Percentiles rank a stretch among this genome's conserved stretches.
Evolutionary conservation across 225 moss, liverwort and hornwort genomes (phyloP).

Genomic region (Sphagnum contortum): DNA sequence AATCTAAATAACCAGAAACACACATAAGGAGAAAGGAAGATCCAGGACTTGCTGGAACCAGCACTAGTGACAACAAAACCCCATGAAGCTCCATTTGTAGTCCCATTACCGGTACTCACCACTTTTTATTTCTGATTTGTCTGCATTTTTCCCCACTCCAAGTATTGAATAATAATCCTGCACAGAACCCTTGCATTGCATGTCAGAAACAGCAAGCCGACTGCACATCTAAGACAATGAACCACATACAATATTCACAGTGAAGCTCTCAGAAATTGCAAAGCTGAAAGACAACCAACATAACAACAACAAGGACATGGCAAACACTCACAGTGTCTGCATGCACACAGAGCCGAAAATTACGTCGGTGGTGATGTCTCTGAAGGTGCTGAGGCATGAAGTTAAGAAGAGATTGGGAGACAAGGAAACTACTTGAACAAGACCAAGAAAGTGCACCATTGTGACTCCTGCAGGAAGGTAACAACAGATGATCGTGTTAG

Average conservation of each 20-base stretch:
- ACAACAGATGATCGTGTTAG: neutral
- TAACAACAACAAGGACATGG: neutral
- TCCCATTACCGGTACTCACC: conserved; percentile 24
- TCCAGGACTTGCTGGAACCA: too few relatives aligned
- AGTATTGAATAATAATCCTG: conserved; percentile 84
- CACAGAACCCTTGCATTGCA: neutral
- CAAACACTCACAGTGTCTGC: conserved; percentile 38
- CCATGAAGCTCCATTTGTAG: too few relatives aligned
- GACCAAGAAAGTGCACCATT: conserved; percentile 20
- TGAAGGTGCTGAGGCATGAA: conserved; percentile 25
- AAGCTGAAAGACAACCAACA: neutral
- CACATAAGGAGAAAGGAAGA: too few relatives aligned
- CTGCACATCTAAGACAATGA: neutral
- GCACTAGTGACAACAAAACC: too few relatives aligned
- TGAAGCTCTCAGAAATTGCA: neutral
- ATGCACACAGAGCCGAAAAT: conserved; percentile 19
- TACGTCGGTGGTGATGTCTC: conserved; percentile 22
- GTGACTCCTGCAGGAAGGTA: conserved; percentile 23
- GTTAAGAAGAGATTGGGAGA: conserved; percentile 21
- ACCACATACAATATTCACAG: neutral
- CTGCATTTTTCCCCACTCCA: conserved; percentile 72
- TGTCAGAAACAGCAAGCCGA: neutral
- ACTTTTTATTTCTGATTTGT: conserved; percentile 43
- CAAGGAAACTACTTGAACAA: conserved; percentile 26
- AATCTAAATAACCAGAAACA: too few relatives aligned